Evolutionary conservation across 257 asterid species (phyloP).

Genomic region (Solanum phureja): DNA sequence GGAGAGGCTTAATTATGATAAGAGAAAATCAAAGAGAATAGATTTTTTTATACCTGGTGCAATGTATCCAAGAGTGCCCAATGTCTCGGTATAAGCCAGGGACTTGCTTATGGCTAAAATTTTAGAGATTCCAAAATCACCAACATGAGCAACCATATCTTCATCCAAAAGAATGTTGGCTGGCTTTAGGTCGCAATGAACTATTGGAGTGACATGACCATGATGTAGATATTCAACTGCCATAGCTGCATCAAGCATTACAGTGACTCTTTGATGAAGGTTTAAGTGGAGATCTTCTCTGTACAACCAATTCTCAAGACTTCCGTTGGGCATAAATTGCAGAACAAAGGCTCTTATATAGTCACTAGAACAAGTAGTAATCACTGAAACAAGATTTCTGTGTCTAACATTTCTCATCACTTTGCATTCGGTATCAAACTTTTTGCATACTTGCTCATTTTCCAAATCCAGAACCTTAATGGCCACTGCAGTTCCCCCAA

Average conservation of each 20-base stretch:
- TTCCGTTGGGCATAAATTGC: neutral
- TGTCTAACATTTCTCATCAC: neutral
- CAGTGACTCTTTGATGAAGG: neutral
- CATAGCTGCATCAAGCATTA: neutral
- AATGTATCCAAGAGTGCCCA: neutral
- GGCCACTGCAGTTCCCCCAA: neutral
- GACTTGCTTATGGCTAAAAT: neutral
- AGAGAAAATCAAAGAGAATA: neutral
- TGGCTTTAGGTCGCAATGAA: neutral
- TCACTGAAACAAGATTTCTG: neutral
- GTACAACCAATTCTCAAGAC: neutral
- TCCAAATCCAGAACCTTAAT: neutral
- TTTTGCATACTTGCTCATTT: neutral
- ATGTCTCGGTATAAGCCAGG: neutral
- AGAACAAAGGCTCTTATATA: neutral
- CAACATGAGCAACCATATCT: neutral
- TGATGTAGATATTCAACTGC: neutral
- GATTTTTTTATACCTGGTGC: neutral
- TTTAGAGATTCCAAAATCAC: neutral
- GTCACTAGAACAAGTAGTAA: neutral
- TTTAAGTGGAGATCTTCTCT: neutral
- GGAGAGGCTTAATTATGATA: neutral
- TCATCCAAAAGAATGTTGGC: neutral
- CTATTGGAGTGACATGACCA: neutral
- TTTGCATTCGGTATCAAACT: neutral